Conservation (phyloP, 2,329 filamentous ascomycete genomes). For the Botrytis galanthina region DNA sequence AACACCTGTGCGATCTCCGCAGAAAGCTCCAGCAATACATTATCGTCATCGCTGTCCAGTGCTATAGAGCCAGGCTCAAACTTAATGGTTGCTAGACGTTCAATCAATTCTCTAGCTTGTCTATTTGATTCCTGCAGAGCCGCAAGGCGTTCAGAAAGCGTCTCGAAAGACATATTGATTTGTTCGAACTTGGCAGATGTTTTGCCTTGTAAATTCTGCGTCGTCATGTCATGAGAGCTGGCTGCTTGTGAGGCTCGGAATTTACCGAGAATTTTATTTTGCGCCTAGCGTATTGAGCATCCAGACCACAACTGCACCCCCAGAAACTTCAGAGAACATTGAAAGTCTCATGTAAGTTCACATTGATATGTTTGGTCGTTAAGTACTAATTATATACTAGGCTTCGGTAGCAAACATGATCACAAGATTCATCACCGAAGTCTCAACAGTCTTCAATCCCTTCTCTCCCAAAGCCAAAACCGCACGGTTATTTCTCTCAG, state of each 20-base stretch:
- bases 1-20: constrained; percentile 77
- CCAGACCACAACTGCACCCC: constrained; percentile 3
- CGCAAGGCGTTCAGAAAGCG: constrained; percentile 59
- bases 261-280: constrained; percentile 13
- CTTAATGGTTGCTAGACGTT: constrained; percentile 55
- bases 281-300: constrained; percentile 1
- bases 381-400: neutral
- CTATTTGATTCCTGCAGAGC: constrained; percentile 60
- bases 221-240: constrained; percentile 3
- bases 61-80: constrained; percentile 59
- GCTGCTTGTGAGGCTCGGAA: constrained; percentile 8
- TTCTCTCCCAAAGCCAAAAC: constrained; percentile 78
- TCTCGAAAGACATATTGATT: constrained; percentile 55
- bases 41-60: constrained; percentile 45
- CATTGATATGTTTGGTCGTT: neutral
- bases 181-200: neutral
- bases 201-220: neutral
- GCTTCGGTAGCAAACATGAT: constrained; percentile 59
- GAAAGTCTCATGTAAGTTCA: constrained; percentile 13
- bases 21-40: constrained; percentile 67
- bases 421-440: constrained; percentile 80
- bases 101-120: constrained; percentile 58
- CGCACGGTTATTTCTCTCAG: constrained; percentile 82
- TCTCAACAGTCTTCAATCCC: constrained; percentile 87
- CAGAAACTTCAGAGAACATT: neutral